Evolutionary conservation across 202 grass and related monocot species (phyloP).

Genomic region (Eragrostis tef): DNA sequence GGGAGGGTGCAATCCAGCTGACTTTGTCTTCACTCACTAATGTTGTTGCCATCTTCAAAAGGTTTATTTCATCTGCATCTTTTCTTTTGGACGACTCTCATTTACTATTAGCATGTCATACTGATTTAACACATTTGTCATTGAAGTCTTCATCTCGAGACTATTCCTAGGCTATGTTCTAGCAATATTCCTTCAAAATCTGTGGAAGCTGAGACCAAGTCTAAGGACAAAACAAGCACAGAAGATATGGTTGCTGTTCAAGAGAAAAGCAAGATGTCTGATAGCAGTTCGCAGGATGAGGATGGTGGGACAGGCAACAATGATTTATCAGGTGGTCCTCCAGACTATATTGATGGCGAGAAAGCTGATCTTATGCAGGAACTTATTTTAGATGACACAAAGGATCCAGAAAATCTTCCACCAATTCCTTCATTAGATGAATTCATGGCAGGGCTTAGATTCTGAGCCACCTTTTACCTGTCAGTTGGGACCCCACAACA

Average conservation of each 20-base stretch:
- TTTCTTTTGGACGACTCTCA: slow-evolving; percentile 3
- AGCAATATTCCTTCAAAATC: slow-evolving; percentile 54
- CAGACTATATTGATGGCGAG: slow-evolving; percentile 63
- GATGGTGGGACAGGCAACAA: slow-evolving; percentile 51
- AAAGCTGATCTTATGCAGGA: slow-evolving; percentile 92
- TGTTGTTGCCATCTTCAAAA: slow-evolving; percentile 85
- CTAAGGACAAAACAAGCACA: slow-evolving; percentile 43
- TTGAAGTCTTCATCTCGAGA: neutral
- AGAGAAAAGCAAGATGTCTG: slow-evolving; percentile 60
- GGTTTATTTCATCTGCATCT: slow-evolving; percentile 51
- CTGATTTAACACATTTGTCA: slow-evolving; percentile 20
- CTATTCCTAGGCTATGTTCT: neutral
- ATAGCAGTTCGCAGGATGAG: slow-evolving; percentile 47
- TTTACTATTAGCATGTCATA: slow-evolving; percentile 25
- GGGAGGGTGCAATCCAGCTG: slow-evolving; percentile 95
- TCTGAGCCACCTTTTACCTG: slow-evolving; percentile 92
- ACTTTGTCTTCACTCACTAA: slow-evolving; percentile 81
- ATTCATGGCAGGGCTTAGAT: slow-evolving; percentile 93
- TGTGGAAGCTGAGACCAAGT: slow-evolving; percentile 52
- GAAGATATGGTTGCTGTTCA: slow-evolving; percentile 49
- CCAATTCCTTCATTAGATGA: slow-evolving; percentile 89
- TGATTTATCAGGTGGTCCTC: slow-evolving; percentile 45
- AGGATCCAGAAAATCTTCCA: slow-evolving; percentile 70
- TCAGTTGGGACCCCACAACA: slow-evolving; percentile 57
- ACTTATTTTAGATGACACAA: slow-evolving; percentile 89